These are phyloP conservation scores for Coemansia sp. DNA, from an alignment of 192 early-diverging fungal species.

Conservation along the genomic window DNA sequence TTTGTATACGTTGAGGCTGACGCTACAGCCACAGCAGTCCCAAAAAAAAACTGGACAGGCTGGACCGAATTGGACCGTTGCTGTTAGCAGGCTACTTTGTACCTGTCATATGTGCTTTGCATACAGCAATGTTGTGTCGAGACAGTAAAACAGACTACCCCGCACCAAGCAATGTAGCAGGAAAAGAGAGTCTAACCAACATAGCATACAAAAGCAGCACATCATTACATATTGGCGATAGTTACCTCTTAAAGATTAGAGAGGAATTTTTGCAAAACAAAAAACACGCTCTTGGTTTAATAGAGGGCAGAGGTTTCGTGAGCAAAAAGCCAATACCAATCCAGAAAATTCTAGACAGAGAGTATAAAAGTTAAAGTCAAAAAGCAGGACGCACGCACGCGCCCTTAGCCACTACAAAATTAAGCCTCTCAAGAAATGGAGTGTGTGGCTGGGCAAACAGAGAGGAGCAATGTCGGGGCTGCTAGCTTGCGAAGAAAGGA, in stretches of 20 bases:
- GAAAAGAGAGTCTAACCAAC: background rate
- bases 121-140: background rate
- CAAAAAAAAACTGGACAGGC: background rate
- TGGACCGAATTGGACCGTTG: background rate
- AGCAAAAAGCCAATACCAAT: background rate
- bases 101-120: background rate
- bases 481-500: background rate
- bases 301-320: background rate
- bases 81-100: background rate
- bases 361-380: background rate
- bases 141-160: background rate
- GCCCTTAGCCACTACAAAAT: background rate
- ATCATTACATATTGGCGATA: background rate
- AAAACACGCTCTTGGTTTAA: background rate
- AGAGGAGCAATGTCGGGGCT: slow-evolving; percentile 1
- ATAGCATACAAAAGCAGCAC: background rate
- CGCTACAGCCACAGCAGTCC: background rate
- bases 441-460: background rate
- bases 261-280: background rate
- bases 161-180: background rate
- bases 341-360: background rate
- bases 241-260: background rate
- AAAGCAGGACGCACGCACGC: background rate
- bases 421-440: background rate
- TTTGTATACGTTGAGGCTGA: background rate